Base-by-base conservation (phyloP, 805 yeast species). In the Nakazawaea sp. region DNA sequence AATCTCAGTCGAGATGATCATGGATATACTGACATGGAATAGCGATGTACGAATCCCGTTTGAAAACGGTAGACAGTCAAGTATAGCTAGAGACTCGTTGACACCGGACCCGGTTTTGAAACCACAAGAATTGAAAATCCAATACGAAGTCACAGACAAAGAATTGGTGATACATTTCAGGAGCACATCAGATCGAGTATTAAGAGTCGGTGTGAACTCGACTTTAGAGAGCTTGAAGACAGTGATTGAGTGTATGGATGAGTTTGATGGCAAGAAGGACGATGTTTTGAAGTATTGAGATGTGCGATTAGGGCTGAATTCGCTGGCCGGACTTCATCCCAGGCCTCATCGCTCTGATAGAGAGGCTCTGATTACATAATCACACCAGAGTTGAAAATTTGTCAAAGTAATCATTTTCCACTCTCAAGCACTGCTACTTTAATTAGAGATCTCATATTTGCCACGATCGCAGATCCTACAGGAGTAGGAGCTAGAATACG, bases 171-270 rank as follows among this genome's bases (percentile, higher is more conserved):
- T 78, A 20, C 44, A 49, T 1, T 83, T 85, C 46, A 54, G 61
- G 6, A 86, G 87, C 2, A 64, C 66, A 0, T 78, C 84, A 35
- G 94, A 83, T 45, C 63, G 96, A 30, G 78, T 78, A 5, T 69
- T 88, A 35, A 64, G 97, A 43, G 95, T 87, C 5, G 94, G 94
- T 7, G 85, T 83, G 15, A 86, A 87, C 56, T 81, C 81, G 45
- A 72, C 83, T 13, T 64, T 89, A 38, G 96, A 87, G 51, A 80
- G 79, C 44, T 55, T 86, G 39, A 81, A 81, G 50, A 78, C 92
- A 1, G 72, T 83, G 3, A 62, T 87, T 1, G 96, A 88, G 61
- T 80, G 94, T 39, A 62, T 87, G 46, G 94, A 85, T 40, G 82
- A 76, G 53, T 76, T 82, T 53, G 78, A 68, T 41, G 70, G 43